Conservation (phyloP, 2,329 filamentous ascomycete genomes). For the Grosmannia huntii region DNA sequence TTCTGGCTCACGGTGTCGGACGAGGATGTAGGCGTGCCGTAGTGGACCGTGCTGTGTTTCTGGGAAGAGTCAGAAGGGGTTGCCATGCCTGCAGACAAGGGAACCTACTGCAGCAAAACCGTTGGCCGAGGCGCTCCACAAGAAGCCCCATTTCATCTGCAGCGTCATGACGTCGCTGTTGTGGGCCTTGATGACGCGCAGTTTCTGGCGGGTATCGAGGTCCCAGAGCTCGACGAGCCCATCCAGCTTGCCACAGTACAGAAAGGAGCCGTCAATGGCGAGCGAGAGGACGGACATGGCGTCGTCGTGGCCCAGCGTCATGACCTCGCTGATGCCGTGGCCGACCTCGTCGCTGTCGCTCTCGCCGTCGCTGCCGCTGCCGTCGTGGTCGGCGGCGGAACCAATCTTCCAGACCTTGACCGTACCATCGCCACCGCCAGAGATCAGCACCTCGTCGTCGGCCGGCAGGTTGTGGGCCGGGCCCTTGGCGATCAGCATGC, state of each 20-base stretch:
- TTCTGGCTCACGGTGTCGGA: slow-evolving; percentile 43
- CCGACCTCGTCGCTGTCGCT: neutral
- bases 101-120: slow-evolving; percentile 66
- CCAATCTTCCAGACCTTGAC: slow-evolving; percentile 83
- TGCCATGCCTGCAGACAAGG: neutral
- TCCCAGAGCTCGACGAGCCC: slow-evolving; percentile 95
- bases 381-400: slow-evolving; percentile 13
- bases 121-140: slow-evolving; percentile 82
- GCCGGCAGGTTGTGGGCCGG: slow-evolving; percentile 52
- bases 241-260: slow-evolving; percentile 80
- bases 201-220: slow-evolving; percentile 79
- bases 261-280: slow-evolving; percentile 76
- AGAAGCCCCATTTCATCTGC: slow-evolving; percentile 69
- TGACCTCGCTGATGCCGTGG: slow-evolving; percentile 53
- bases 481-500: slow-evolving; percentile 76
- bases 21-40: slow-evolving; percentile 38
- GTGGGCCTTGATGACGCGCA: slow-evolving; percentile 74
- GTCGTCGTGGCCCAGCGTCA: slow-evolving; percentile 48
- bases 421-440: slow-evolving; percentile 83
- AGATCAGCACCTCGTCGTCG: slow-evolving; percentile 72
- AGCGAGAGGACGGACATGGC: slow-evolving; percentile 61
- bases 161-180: slow-evolving; percentile 75
- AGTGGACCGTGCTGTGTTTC: slow-evolving; percentile 57
- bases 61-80: slow-evolving; percentile 16
- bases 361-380: slow-evolving; percentile 36